Conservation (phyloP, 139 green algal species). For the Chlamydomonas urium region DNA sequence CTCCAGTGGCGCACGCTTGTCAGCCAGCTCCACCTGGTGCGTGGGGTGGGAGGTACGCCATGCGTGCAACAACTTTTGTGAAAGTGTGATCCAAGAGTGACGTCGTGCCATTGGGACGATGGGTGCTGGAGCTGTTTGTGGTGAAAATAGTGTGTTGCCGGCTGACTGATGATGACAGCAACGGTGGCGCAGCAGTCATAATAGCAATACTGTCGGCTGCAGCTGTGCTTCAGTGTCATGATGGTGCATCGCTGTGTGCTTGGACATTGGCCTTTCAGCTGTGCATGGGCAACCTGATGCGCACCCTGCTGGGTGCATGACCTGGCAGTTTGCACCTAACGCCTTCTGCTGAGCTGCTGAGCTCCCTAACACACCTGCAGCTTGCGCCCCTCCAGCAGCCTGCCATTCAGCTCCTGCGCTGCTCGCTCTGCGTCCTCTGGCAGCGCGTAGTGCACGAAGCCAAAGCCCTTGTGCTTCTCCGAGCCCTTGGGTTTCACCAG, state of each 20-base stretch:
- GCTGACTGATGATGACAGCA: no score
- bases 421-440: constrained; percentile 77
- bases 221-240: neutral
- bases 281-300: neutral
- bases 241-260: neutral
- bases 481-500: constrained; percentile 59
- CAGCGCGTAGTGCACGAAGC: constrained; percentile 82
- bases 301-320: no score
- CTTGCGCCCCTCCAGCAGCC: constrained; percentile 55
- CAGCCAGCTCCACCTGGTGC: constrained; percentile 66
- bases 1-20: constrained; percentile 59
- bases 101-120: no score
- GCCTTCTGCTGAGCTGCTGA: no score
- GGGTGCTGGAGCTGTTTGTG: no score
- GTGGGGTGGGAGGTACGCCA: no score
- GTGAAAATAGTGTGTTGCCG: no score
- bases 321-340: no score
- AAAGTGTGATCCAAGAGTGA: no score
- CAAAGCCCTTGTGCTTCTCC: constrained; percentile 66
- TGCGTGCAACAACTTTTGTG: no score
- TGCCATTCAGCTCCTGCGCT: constrained; percentile 59
- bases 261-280: neutral
- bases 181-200: no score
- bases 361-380: constrained; percentile 71
- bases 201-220: no score